Conservation (phyloP, 306 rosid species). For the Pterocarpus macrocarpus region DNA sequence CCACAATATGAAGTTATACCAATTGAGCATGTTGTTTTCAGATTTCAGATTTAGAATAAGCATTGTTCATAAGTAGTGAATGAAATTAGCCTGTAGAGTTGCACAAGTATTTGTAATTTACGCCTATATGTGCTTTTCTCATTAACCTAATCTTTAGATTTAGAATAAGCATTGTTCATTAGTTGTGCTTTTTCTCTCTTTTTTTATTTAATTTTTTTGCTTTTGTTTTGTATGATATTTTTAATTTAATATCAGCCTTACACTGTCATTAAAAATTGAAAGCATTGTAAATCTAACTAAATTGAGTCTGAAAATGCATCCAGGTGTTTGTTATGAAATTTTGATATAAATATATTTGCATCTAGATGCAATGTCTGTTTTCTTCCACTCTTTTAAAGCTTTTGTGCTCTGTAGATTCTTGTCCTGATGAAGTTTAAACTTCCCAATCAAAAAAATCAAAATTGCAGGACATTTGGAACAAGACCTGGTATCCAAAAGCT, state of each 20-base stretch:
- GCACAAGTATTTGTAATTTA: not conserved
- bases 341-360: not conserved
- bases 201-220: not conserved
- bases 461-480: conserved; percentile 94
- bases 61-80: conserved; percentile 5
- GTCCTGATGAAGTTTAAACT: not conserved
- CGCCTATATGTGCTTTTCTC: not conserved
- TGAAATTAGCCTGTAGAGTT: not conserved
- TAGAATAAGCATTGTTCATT: not conserved
- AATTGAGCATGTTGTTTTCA: conserved; percentile 7
- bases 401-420: conserved; percentile 2
- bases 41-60: conserved; percentile 1
- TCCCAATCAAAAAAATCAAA: not conserved
- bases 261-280: not conserved
- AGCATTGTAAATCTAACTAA: conserved; percentile 8
- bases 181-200: not conserved
- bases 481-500: conserved; percentile 95
- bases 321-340: not conserved
- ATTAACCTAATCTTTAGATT: conserved; percentile 1
- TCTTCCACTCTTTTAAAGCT: not conserved
- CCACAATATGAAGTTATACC: not conserved
- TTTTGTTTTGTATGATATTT: not conserved
- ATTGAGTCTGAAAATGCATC: conserved; percentile 12
- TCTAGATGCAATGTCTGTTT: conserved; percentile 17
- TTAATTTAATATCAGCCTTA: not conserved